Evolutionary conservation across 2,329 filamentous ascomycete genomes (phyloP).

Genomic region (Monascus ruber): DNA sequence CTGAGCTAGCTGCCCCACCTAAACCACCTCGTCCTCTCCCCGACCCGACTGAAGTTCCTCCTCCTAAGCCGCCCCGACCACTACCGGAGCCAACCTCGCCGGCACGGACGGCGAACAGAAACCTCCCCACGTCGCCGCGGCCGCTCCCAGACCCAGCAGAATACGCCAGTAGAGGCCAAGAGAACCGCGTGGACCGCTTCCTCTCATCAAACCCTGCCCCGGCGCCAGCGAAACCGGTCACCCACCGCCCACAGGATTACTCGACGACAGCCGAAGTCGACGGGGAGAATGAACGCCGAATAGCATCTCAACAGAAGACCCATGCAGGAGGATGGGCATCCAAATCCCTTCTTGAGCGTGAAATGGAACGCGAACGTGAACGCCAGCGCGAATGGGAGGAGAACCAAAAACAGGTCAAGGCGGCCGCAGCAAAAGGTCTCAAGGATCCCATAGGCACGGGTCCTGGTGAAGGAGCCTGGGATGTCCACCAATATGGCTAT

Average conservation of each 20-base stretch:
- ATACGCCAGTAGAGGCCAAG: constrained; percentile 18
- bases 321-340: constrained; percentile 49
- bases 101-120: too few species aligned
- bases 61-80: constrained; percentile 18
- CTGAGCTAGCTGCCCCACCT: not conserved
- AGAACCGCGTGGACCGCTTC: constrained; percentile 44
- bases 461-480: constrained; percentile 42
- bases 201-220: constrained; percentile 45
- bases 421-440: constrained; percentile 32
- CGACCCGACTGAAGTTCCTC: constrained; percentile 7
- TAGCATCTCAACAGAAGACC: constrained; percentile 45
- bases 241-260: constrained; percentile 35
- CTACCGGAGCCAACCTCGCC: constrained; percentile 15
- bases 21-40: constrained; percentile 2
- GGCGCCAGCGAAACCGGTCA: constrained; percentile 21
- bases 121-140: constrained; percentile 22
- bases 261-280: constrained; percentile 45
- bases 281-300: constrained; percentile 43
- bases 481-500: constrained; percentile 55
- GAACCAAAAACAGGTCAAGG: constrained; percentile 40
- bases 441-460: constrained; percentile 35
- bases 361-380: constrained; percentile 57
- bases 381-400: constrained; percentile 56
- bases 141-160: constrained; percentile 38
- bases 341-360: constrained; percentile 53